Conservation (phyloP, 2,329 filamentous ascomycete genomes). For the Diplodia intermedia region DNA sequence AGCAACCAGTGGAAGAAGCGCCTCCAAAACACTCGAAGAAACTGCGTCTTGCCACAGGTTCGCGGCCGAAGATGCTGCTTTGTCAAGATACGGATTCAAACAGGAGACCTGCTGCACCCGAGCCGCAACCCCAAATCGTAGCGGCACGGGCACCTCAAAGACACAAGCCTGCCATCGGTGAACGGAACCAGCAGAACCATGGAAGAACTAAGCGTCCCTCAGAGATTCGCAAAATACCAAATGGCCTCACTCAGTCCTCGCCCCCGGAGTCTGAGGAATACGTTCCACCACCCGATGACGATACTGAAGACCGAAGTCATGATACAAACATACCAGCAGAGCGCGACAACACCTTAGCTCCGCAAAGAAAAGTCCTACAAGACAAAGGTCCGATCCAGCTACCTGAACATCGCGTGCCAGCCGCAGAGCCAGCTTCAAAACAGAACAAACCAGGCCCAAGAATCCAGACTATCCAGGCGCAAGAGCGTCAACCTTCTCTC, state of each 20-base stretch:
- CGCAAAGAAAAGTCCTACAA: constrained; percentile 37
- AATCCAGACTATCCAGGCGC: neutral
- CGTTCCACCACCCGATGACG: neutral
- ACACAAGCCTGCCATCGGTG: neutral
- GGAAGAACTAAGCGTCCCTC: constrained; percentile 11
- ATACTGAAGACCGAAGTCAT: neutral
- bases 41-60: constrained; percentile 49
- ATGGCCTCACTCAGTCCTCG: constrained; percentile 23
- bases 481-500: neutral
- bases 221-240: constrained; percentile 18
- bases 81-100: constrained; percentile 46
- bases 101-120: neutral
- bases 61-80: constrained; percentile 51
- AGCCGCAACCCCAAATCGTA: neutral
- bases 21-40: constrained; percentile 43
- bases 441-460: neutral
- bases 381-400: neutral
- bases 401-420: neutral
- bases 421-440: neutral
- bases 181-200: constrained; percentile 19
- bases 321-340: neutral
- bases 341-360: neutral
- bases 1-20: constrained; percentile 18
- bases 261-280: neutral
- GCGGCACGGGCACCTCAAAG: neutral